Conservation (phyloP, 2,329 filamentous ascomycete genomes). For the Diaporthe amygdali region DNA sequence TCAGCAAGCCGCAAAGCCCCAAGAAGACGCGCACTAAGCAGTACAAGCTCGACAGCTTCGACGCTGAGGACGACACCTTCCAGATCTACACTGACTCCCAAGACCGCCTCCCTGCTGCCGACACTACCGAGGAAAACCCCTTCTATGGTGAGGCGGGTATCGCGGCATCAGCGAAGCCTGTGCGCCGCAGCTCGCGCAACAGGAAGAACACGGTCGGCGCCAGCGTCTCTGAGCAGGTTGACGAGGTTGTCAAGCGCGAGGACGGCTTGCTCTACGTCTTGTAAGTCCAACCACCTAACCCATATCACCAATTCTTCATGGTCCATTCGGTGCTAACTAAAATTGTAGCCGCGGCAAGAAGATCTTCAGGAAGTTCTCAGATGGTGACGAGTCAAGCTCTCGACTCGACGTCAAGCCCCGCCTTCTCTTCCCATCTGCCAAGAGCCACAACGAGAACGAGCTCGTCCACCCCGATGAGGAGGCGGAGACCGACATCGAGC, state of each 20-base stretch:
- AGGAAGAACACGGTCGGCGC: conserved; percentile 59
- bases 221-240: conserved; percentile 58
- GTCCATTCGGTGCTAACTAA: background rate
- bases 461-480: conserved; percentile 56
- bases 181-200: conserved; percentile 59
- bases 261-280: conserved; percentile 80
- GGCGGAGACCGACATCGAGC: conserved; percentile 64
- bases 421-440: conserved; percentile 66
- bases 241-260: conserved; percentile 66
- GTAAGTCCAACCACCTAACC: conserved; percentile 56
- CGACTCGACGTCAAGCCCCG: conserved; percentile 63
- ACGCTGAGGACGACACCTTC: conserved; percentile 58
- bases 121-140: conserved; percentile 72
- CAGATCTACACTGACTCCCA: conserved; percentile 80
- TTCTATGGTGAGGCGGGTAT: conserved; percentile 62
- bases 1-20: conserved; percentile 56
- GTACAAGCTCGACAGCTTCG: conserved; percentile 64
- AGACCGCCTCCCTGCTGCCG: conserved; percentile 74
- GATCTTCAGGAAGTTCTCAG: conserved; percentile 72
- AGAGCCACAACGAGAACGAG: conserved; percentile 46
- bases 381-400: conserved; percentile 39
- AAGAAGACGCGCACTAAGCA: conserved; percentile 64
- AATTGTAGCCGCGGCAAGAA: conserved; percentile 75
- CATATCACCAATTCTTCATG: background rate
- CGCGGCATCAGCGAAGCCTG: conserved; percentile 46